Evolutionary conservation across 495 filamentous ascomycete species (phyloP).

Genomic region (Penicillium nucicola): DNA sequence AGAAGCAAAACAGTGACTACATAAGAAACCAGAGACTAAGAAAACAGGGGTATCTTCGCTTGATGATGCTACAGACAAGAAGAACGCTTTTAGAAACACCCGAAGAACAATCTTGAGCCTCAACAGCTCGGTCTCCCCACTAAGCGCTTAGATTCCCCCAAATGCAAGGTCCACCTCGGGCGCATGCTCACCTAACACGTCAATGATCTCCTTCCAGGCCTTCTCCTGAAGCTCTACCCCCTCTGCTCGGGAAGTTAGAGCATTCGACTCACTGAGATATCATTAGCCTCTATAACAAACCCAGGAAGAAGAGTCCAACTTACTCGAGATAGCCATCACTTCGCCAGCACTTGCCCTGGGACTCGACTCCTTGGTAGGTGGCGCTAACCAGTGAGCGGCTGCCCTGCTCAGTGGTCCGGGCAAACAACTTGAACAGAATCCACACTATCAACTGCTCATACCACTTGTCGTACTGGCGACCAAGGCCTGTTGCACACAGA

Average conservation of each 20-base stretch:
- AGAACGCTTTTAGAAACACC: too few relatives aligned
- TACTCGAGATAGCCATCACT: conserved; percentile 46
- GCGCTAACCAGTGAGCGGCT: conserved; percentile 50
- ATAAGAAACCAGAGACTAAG: too few relatives aligned
- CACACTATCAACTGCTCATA: conserved; percentile 35
- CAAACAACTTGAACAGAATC: conserved; percentile 41
- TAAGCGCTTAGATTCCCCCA: too few relatives aligned
- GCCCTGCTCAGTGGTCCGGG: conserved; percentile 48
- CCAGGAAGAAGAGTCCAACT: conserved; percentile 5
- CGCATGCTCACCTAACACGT: conserved; percentile 27
- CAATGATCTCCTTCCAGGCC: conserved; percentile 40
- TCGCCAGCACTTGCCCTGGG: conserved; percentile 50
- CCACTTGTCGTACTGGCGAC: conserved; percentile 36
- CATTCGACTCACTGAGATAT: conserved; percentile 33
- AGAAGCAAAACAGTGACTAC: too few relatives aligned
- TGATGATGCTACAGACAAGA: too few relatives aligned
- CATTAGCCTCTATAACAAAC: conserved; percentile 1
- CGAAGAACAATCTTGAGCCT: too few relatives aligned
- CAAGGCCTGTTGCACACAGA: conserved; percentile 37
- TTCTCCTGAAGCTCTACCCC: conserved; percentile 34
- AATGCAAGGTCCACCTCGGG: conserved; percentile 13
- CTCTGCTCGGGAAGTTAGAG: conserved; percentile 30
- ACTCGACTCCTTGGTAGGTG: conserved; percentile 43
- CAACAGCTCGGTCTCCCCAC: too few relatives aligned
- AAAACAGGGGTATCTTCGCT: too few relatives aligned